Conservation (phyloP, 1,284 basidiomycete species). For the Gastroboletus turbinatus region DNA sequence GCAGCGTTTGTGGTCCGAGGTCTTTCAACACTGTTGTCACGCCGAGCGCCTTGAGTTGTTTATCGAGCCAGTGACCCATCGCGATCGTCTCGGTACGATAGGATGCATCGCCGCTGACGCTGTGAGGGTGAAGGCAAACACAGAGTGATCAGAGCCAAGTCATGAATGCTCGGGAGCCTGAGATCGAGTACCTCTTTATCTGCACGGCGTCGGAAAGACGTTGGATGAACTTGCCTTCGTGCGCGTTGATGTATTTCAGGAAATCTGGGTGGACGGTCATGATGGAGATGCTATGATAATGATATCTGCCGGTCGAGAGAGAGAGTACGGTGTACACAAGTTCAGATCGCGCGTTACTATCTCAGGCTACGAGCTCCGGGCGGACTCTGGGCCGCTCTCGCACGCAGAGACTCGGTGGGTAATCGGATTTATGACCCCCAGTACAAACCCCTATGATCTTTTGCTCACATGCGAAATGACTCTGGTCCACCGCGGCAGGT, state of each 20-base stretch:
- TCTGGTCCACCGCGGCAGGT: no score
- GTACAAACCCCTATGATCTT: no score
- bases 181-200: conserved; percentile 75
- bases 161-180: neutral
- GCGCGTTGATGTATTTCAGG: conserved; percentile 65
- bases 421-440: no score
- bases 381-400: neutral
- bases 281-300: neutral
- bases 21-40: conserved; percentile 73
- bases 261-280: conserved; percentile 48
- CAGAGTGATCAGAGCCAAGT: neutral
- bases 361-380: neutral
- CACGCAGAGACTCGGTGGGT: neutral
- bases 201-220: conserved; percentile 83
- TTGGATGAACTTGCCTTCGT: conserved; percentile 74
- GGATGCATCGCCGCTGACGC: conserved; percentile 65
- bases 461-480: no score
- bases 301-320: neutral
- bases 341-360: neutral
- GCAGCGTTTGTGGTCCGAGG: conserved; percentile 82
- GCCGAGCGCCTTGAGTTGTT: conserved; percentile 71
- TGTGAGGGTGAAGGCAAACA: conserved; percentile 24
- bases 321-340: neutral
- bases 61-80: conserved; percentile 82
- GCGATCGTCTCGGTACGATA: conserved; percentile 75